Percentiles rank a stretch among this genome's conserved stretches.
phyloP scores from a whole-genome alignment of 2,329 filamentous ascomycete species.

The Sarocladiaceae sp. region DNA sequence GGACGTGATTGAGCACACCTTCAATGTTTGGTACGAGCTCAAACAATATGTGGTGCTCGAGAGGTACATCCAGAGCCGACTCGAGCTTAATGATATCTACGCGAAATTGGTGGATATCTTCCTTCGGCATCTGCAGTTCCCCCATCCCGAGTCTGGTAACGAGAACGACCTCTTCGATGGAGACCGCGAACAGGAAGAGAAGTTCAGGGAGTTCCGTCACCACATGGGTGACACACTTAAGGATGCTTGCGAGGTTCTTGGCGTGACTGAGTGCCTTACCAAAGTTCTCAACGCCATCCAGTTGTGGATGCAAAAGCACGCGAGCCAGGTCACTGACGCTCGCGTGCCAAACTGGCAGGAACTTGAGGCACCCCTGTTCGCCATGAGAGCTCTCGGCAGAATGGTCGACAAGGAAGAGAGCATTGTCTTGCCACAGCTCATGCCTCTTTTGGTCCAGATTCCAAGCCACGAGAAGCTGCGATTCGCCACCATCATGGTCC shows the following conservation, averaged over 20 bases:
- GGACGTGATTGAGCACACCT: constrained; percentile 89
- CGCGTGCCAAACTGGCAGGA: constrained; percentile 93
- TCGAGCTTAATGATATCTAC: constrained; percentile 74
- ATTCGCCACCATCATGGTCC: constrained; percentile 96
- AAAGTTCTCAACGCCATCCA: constrained; percentile 87
- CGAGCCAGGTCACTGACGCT: constrained; percentile 62
- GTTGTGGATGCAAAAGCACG: constrained; percentile 80
- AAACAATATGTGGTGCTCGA: constrained; percentile 94
- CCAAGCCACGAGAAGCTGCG: constrained; percentile 96
- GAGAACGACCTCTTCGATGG: constrained; percentile 88
- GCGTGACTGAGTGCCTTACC: constrained; percentile 79
- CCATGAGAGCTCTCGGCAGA: constrained; percentile 89
- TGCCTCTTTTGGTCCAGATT: constrained; percentile 89
- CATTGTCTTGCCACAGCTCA: constrained; percentile 81
- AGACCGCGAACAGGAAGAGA: constrained; percentile 91
- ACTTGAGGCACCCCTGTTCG: constrained; percentile 89
- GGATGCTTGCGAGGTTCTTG: constrained; percentile 94
- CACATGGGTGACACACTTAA: constrained; percentile 97
- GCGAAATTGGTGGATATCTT: constrained; percentile 88
- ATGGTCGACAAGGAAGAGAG: constrained; percentile 90
- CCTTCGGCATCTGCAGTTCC: constrained; percentile 84
- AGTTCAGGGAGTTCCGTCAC: constrained; percentile 93
- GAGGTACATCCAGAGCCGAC: constrained; percentile 74
- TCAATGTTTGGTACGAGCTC: constrained; percentile 96
- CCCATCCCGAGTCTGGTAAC: constrained; percentile 64